phyloP scores from a whole-genome alignment of 2,329 filamentous ascomycete species.

The Aspergillus luchuensis region DNA sequence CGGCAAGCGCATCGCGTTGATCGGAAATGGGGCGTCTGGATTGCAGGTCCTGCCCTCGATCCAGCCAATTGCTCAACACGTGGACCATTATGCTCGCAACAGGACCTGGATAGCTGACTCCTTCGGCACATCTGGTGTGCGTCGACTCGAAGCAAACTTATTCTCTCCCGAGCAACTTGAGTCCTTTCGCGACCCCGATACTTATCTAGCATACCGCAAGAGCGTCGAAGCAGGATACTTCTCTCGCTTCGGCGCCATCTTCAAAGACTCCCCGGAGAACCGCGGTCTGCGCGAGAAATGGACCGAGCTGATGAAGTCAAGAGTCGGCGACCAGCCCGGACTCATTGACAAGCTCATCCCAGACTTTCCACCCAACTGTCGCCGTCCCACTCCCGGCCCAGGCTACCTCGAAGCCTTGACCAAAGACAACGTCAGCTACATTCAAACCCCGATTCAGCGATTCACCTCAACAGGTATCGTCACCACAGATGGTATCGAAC shows the following conservation, averaged over 20 bases:
- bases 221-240: conserved; percentile 64
- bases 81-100: conserved; percentile 67
- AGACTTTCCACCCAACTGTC: conserved; percentile 65
- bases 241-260: conserved; percentile 57
- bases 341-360: conserved; percentile 60
- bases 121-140: conserved; percentile 57
- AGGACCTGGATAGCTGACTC: conserved; percentile 69
- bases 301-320: conserved; percentile 55
- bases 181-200: conserved; percentile 61
- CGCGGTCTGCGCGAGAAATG: conserved; percentile 51
- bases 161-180: conserved; percentile 57
- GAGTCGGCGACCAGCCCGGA: conserved; percentile 58
- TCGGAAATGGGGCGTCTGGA: conserved; percentile 65
- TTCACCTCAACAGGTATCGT: conserved; percentile 64
- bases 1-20: conserved; percentile 56
- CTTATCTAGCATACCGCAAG: conserved; percentile 63
- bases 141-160: conserved; percentile 58
- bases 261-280: conserved; percentile 57
- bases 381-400: conserved; percentile 65
- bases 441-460: conserved; percentile 57
- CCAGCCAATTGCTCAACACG: conserved; percentile 43
- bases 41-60: conserved; percentile 54
- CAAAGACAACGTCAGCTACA: conserved; percentile 64
- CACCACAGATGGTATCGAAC: conserved; percentile 58
- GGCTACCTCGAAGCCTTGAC: conserved; percentile 68